Percentiles rank a stretch among this genome's conserved stretches.
Conservation (phyloP, 495 filamentous ascomycete species). For the Podospora pseudoanserina region DNA sequence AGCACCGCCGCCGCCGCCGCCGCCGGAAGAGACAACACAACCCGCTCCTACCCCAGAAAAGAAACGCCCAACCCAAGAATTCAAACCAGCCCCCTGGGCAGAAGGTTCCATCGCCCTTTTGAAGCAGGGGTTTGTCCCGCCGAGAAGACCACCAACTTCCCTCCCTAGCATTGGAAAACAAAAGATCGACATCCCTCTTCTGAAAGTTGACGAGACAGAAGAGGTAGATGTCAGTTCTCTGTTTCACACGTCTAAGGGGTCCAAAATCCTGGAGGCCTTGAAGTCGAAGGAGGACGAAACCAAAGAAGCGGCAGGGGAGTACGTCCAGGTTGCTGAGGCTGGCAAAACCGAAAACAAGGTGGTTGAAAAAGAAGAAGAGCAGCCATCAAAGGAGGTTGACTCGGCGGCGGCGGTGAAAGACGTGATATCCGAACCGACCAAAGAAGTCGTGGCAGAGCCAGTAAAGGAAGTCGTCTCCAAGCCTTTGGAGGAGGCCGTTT, state of each 20-base stretch:
- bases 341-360: neutral
- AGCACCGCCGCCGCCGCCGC: slow-evolving; percentile 3
- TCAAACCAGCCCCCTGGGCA: slow-evolving; percentile 18
- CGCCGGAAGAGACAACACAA: neutral
- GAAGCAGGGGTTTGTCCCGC: slow-evolving; percentile 12
- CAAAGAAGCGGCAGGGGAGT: neutral
- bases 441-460: neutral
- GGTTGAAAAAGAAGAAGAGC: neutral
- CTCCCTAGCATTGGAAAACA: neutral
- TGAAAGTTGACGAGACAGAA: slow-evolving; percentile 5
- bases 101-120: slow-evolving; percentile 10
- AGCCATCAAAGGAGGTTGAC: neutral
- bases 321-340: neutral
- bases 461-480: neutral
- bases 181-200: slow-evolving; percentile 1
- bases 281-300: slow-evolving; percentile 14
- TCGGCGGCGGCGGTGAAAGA: neutral
- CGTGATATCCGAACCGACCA: neutral
- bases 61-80: neutral
- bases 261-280: slow-evolving; percentile 31
- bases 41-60: neutral
- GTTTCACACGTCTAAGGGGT: slow-evolving; percentile 37
- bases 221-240: slow-evolving; percentile 34
- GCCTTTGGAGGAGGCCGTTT: neutral
- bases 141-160: slow-evolving; percentile 5